Evolutionary conservation across 2,329 filamentous ascomycete genomes (phyloP).

Genomic region (Penicillium nordicum): DNA sequence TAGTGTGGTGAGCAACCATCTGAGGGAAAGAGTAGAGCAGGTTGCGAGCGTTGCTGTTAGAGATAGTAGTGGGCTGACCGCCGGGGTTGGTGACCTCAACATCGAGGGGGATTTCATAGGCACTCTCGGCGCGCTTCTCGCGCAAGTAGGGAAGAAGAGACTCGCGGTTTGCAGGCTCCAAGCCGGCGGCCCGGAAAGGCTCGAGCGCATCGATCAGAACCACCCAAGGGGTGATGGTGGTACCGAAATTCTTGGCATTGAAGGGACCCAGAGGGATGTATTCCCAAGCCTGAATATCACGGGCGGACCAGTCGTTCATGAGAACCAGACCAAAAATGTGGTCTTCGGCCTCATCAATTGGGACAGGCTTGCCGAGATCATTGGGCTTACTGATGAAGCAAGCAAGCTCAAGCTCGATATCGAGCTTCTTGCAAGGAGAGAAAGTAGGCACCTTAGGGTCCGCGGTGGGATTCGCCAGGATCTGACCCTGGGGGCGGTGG

Average conservation of each 20-base stretch:
- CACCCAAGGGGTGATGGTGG: slow-evolving; percentile 74
- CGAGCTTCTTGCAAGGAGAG: slow-evolving; percentile 62
- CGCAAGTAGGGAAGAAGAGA: slow-evolving; percentile 61
- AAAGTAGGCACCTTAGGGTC: slow-evolving; percentile 62
- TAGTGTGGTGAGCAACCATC: slow-evolving; percentile 75
- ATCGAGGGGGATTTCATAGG: slow-evolving; percentile 67
- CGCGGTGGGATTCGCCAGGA: slow-evolving; percentile 61
- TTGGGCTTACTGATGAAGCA: slow-evolving; percentile 68
- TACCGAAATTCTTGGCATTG: slow-evolving; percentile 79
- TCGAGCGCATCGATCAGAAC: slow-evolving; percentile 73
- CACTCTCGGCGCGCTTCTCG: slow-evolving; percentile 55
- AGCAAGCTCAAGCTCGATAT: slow-evolving; percentile 77
- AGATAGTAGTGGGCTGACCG: slow-evolving; percentile 56
- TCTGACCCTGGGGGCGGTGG: slow-evolving; percentile 71
- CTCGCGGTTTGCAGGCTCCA: slow-evolving; percentile 52
- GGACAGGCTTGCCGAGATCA: slow-evolving; percentile 61
- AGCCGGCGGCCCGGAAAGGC: slow-evolving; percentile 57
- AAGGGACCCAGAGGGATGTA: slow-evolving; percentile 80
- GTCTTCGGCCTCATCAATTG: slow-evolving; percentile 63
- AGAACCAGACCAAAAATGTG: slow-evolving; percentile 76
- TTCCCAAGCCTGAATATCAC: slow-evolving; percentile 81
- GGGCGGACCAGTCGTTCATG: slow-evolving; percentile 83
- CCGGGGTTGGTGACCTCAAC: slow-evolving; percentile 53
- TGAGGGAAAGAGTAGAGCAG: slow-evolving; percentile 80
- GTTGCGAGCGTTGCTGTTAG: slow-evolving; percentile 60